Base-by-base conservation (phyloP, 164 flowering plant species). In the Houttuynia cordata region DNA sequence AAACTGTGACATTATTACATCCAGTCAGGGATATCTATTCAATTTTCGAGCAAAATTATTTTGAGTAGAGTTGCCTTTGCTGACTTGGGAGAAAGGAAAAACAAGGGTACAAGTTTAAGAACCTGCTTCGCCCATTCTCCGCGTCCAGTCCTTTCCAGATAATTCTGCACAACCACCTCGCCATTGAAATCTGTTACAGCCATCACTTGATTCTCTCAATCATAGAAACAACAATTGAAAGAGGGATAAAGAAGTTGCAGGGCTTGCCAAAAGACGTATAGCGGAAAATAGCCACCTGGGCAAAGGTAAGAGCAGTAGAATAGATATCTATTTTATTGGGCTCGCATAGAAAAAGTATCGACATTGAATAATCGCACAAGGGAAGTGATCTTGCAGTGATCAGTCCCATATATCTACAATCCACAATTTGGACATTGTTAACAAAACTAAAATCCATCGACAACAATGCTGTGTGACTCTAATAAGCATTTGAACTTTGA, bases 101-200 rank as follows among this genome's bases (percentile, higher is more conserved):
- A 9, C 20, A 24, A 47, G 21, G 13, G 37, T 23, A 34, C 21
- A 68, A 64, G 53, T 39, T 45, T 45, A 62, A 39, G 34, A 1
- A 91, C 98, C 96, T 89, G 86, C 74, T 60, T 78, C 20, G 96
- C 86, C 98, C 98, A 92, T 68, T 79, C 89, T 63, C 76, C 83
- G 61, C 91, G 88, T 30, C 95, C 96, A 30, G 91, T 78, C 71
- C 96, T 81, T 22, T 68, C 68, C 42, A 92, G 71, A 77, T 87
- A 84, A 70, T 89, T 92, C 72, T 84, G 91, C 59, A 92, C 93
- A 67, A 87, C 82, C 69, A 78, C 76, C 70, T 68, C 88, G 21
- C 96, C 98, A 65, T 89, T 87, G 70, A 92, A 92, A 83, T 88
- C 98, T 92, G 87, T 73, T 52, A 49, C 25, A 56, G 34, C 2